Percentiles rank a stretch among this genome's conserved stretches.
Conservation (phyloP, 1,284 basidiomycete species). For the Rhizoctonia solani region DNA sequence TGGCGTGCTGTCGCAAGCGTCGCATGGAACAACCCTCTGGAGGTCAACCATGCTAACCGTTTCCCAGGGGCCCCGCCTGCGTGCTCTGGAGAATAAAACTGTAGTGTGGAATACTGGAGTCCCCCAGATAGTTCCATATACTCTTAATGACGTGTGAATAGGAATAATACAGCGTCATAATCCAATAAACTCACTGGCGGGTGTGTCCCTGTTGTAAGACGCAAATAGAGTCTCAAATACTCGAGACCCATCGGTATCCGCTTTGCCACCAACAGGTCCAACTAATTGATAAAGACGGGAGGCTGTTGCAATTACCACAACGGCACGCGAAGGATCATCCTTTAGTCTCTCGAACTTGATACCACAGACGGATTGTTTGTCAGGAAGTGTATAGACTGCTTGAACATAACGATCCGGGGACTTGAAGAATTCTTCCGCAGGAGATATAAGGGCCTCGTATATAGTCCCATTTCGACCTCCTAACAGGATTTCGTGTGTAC, state of each 20-base stretch:
- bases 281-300: constrained; percentile 92
- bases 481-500: constrained; percentile 86
- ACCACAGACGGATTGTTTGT: constrained; percentile 79
- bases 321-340: constrained; percentile 49
- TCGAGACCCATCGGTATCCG: constrained; percentile 73
- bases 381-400: constrained; percentile 76
- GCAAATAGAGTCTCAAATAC: constrained; percentile 77
- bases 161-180: constrained; percentile 34
- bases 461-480: constrained; percentile 84
- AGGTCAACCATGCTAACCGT: constrained; percentile 85
- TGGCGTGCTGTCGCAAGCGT: constrained; percentile 62
- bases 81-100: constrained; percentile 68
- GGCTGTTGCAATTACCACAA: constrained; percentile 84
- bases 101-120: constrained; percentile 72
- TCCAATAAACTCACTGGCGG: constrained; percentile 66
- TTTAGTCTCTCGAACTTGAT: constrained; percentile 74
- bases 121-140: constrained; percentile 85
- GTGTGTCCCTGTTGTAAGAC: constrained; percentile 64
- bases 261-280: constrained; percentile 63
- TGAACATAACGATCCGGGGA: constrained; percentile 82
- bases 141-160: constrained; percentile 52
- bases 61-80: constrained; percentile 68
- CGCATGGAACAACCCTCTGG: constrained; percentile 55
- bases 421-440: constrained; percentile 91
- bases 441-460: constrained; percentile 83